phyloP scores from a whole-genome alignment of 2,329 filamentous ascomycete species.

The Scedosporium minutisporum region DNA sequence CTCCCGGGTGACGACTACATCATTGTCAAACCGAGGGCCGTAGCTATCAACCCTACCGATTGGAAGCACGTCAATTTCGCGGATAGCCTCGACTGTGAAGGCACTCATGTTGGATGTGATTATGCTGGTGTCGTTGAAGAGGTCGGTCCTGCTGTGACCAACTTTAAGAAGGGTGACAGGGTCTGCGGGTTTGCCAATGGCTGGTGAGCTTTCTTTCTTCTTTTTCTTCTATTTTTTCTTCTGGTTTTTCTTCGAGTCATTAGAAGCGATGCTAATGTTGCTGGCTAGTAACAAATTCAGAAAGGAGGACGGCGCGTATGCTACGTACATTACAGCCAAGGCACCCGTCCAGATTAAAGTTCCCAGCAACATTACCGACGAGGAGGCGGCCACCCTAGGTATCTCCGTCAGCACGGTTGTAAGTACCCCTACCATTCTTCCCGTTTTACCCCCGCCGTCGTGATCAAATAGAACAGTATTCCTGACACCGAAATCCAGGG shows the following conservation, averaged over 20 bases:
- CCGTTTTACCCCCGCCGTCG: background rate
- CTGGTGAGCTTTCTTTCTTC: constrained; percentile 11
- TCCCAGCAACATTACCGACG: constrained; percentile 32
- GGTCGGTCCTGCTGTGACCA: constrained; percentile 31
- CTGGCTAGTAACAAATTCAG: constrained; percentile 12
- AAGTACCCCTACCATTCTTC: constrained; percentile 4
- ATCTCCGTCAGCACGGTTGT: constrained; percentile 32
- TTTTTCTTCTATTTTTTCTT: background rate
- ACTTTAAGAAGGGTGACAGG: constrained; percentile 38
- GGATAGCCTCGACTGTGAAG: constrained; percentile 11
- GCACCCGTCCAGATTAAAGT: constrained; percentile 31
- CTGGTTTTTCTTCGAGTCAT: background rate
- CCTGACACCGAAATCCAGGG: constrained; percentile 25
- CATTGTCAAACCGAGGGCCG: constrained; percentile 24
- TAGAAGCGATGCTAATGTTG: background rate
- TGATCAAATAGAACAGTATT: background rate
- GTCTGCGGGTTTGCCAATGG: constrained; percentile 31
- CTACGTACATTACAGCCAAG: constrained; percentile 27
- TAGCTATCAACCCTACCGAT: constrained; percentile 27
- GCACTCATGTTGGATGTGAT: constrained; percentile 29
- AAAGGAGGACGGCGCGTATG: constrained; percentile 31
- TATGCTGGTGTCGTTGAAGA: constrained; percentile 37
- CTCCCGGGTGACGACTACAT: constrained; percentile 18
- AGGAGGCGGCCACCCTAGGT: constrained; percentile 36
- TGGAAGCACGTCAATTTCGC: constrained; percentile 23